A percentile compares a stretch with the other conserved stretches of the same genome.
These are phyloP conservation scores for Didymosphaeria variabile DNA, from an alignment of 2,329 filamentous ascomycete genomes.

Conservation along the genomic window DNA sequence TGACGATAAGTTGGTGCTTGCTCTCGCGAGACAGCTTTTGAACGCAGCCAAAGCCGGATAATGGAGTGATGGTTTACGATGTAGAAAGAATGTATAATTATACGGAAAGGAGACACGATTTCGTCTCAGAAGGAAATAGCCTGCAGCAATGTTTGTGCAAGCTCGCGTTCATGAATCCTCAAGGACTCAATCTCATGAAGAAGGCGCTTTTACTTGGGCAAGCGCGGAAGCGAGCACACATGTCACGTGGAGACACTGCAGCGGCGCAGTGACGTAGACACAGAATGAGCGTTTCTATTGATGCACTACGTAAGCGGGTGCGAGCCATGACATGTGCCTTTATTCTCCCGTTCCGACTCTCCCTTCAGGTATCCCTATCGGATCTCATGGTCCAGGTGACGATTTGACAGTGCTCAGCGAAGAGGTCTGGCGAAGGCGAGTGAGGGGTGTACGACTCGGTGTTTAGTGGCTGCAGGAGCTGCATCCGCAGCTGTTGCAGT, in stretches of 20 bases:
- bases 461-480: conserved; percentile 36
- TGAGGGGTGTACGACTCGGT: background rate
- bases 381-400: background rate
- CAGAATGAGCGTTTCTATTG: background rate
- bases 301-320: background rate
- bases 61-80: conserved; percentile 12
- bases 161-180: too few species aligned
- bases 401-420: background rate
- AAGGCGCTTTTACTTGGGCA: background rate
- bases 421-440: background rate
- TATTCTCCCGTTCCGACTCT: background rate
- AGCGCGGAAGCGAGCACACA: background rate
- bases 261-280: background rate
- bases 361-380: background rate
- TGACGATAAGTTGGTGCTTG: conserved; percentile 72
- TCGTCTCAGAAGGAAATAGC: too few species aligned
- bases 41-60: background rate
- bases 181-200: background rate
- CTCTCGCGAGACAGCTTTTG: conserved; percentile 59
- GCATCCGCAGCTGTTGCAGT: conserved; percentile 45
- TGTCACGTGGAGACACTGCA: background rate
- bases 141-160: too few species aligned
- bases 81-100: background rate
- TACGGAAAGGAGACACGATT: background rate
- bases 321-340: background rate